Evolutionary conservation across 2,329 filamentous ascomycete species (phyloP).

Genomic region (Sphaerulina musiva): DNA sequence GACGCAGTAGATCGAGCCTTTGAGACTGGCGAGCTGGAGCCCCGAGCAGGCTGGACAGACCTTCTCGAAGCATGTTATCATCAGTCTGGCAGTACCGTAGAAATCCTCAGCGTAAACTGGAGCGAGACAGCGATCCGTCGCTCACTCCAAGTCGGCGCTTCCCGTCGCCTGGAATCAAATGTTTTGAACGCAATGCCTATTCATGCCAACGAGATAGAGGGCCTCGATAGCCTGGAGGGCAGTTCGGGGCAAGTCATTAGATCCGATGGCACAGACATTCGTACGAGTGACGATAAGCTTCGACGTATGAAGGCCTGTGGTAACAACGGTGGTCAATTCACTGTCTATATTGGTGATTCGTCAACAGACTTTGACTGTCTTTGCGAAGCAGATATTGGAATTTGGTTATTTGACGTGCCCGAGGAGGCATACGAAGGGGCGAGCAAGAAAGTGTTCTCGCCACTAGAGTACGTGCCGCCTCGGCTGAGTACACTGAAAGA

Average conservation of each 20-base stretch:
- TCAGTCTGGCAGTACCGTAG: conserved; percentile 16
- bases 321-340: conserved; percentile 7
- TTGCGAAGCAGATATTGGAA: conserved; percentile 40
- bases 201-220: conserved; percentile 35
- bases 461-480: conserved; percentile 19
- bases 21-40: conserved; percentile 27
- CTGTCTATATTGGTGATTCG: conserved; percentile 45
- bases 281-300: conserved; percentile 40
- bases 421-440: conserved; percentile 10
- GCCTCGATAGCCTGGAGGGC: conserved; percentile 22
- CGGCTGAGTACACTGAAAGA: neutral
- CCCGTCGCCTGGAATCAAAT: conserved; percentile 2
- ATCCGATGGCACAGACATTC: conserved; percentile 24
- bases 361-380: conserved; percentile 44
- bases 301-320: conserved; percentile 19
- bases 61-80: conserved; percentile 29
- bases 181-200: conserved; percentile 20
- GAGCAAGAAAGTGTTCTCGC: conserved; percentile 21
- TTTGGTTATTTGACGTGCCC: conserved; percentile 33
- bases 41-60: conserved; percentile 35
- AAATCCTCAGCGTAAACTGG: conserved; percentile 46
- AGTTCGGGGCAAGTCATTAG: conserved; percentile 29
- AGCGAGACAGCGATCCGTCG: conserved; percentile 38
- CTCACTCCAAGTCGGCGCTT: conserved; percentile 10
- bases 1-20: conserved; percentile 30